Evolutionary conservation across 768 basidiomycete species (phyloP), one percentile per base, ranked within the genome.

Genomic region (Panaeolus cyanescens): DNA sequence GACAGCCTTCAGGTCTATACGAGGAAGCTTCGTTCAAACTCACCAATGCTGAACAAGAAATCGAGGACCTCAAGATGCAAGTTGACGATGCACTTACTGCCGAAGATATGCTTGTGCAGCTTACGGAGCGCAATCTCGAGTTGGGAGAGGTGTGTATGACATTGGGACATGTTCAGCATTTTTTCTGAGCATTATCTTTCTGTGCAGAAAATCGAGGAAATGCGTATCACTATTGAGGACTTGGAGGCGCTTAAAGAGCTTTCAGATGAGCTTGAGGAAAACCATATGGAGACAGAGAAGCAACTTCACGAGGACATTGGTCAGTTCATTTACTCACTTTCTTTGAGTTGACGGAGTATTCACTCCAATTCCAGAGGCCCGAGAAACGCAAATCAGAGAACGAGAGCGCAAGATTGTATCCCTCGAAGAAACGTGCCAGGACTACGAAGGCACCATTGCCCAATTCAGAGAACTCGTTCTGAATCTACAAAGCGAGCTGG

Each of bases 241-340:
- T 86, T 98, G 3, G 97, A 99, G 71, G 87, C 95, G 10, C 85
- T 99, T 39, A 93, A 96, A 71, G 97, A 99, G 69, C 89, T 99
- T 54, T 94, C 91, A 59, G 96, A 99, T 63, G 97, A 99, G 75
- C 83, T 99, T 2, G 97, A 99, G 73, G 96, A 99, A 75, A 95
- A 93, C 67, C 96, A 99, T 64, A 71, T 92, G 2, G 96, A 97
- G 74, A 93, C 95, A 0, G 96, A 98, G 76, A 95, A 93, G 71
- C 85, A 88, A 22, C 75, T 99, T 60, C 89, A 95, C 67, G 93
- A 92, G 45, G 96, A 98, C 54, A 82, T 99, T 45, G 91, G 95
- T 95, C 54, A 45, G 85, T 69, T 19, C n/a, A 54, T 30, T 20
- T 56, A 8, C 25, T 25, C 3, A 32, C n/a, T 56, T 30, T n/a